Evolutionary conservation across 805 yeast species (phyloP).

Genomic region (Soucietia sequanensis): DNA sequence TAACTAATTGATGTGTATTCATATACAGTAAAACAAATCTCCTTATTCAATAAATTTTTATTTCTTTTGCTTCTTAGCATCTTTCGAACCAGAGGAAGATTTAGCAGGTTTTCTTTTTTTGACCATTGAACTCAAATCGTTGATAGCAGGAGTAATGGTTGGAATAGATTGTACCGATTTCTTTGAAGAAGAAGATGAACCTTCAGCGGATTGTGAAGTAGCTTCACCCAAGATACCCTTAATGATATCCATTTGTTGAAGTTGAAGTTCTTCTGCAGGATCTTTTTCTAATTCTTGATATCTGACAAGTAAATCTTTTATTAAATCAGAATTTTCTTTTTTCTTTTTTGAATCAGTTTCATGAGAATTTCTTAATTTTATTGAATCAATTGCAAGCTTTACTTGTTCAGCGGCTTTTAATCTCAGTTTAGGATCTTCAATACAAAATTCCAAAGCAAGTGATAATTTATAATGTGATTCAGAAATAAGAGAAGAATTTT

Average conservation of each 20-base stretch:
- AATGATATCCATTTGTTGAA: conserved; percentile 52
- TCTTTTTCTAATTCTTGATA: conserved; percentile 53
- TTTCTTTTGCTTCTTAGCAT: conserved; percentile 1
- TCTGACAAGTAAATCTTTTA: conserved; percentile 57
- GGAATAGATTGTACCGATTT: too few species aligned
- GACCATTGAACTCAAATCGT: conserved; percentile 63
- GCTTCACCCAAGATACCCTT: conserved; percentile 57
- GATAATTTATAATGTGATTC: conserved; percentile 83
- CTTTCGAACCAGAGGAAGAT: neutral
- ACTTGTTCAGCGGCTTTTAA: conserved; percentile 54
- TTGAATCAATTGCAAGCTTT: conserved; percentile 46
- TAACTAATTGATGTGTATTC: too few species aligned
- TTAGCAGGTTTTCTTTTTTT: conserved; percentile 46
- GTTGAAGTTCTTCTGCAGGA: conserved; percentile 47
- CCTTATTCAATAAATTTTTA: too few species aligned
- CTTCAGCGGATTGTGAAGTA: conserved; percentile 12
- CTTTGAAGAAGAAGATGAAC: conserved; percentile 16
- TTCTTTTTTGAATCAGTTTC: conserved; percentile 40
- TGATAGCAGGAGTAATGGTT: conserved; percentile 36
- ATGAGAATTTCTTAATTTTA: conserved; percentile 41
- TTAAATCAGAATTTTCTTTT: conserved; percentile 43
- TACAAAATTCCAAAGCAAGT: conserved; percentile 69
- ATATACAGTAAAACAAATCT: too few species aligned
- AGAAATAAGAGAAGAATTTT: conserved; percentile 57
- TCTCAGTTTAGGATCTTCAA: conserved; percentile 49